Conservation (phyloP, 2,329 filamentous ascomycete species). For the Nemania sp. region DNA sequence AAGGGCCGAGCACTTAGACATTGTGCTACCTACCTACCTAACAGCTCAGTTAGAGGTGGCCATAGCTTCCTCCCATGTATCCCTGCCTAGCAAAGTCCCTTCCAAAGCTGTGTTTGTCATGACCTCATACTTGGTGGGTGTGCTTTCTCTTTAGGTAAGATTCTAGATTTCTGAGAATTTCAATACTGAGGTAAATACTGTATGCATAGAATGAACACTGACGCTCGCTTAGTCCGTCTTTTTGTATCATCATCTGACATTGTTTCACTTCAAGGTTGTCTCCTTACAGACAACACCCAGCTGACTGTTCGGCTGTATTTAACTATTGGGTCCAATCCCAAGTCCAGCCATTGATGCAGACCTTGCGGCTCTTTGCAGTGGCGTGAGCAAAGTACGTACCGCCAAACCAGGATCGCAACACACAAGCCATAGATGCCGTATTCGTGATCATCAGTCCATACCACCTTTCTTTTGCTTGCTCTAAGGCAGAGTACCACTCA, state of each 20-base stretch:
- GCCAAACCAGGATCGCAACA: slow-evolving; percentile 14
- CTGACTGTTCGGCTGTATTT: too few relatives aligned
- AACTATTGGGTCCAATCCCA: too few relatives aligned
- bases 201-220: too few relatives aligned
- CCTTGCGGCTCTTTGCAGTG: slow-evolving; percentile 20
- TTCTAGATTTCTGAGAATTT: too few relatives aligned
- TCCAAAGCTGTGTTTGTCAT: slow-evolving; percentile 13
- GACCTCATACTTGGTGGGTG: slow-evolving; percentile 32
- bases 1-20: not conserved
- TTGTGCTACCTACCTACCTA: not conserved
- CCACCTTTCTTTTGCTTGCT: slow-evolving; percentile 9
- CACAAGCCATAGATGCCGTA: not conserved
- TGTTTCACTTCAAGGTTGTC: too few relatives aligned
- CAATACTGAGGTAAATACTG: too few relatives aligned
- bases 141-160: too few relatives aligned
- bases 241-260: too few relatives aligned
- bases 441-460: slow-evolving; percentile 28
- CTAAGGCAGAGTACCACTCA: slow-evolving; percentile 11
- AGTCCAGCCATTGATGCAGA: slow-evolving; percentile 9
- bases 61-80: slow-evolving; percentile 15
- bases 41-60: slow-evolving; percentile 2
- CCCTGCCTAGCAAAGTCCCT: not conserved
- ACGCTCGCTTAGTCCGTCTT: too few relatives aligned
- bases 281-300: too few relatives aligned
- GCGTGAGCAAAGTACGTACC: slow-evolving; percentile 30